Base-by-base conservation (phyloP, 805 yeast species). In the Yarrowia sp. region DNA sequence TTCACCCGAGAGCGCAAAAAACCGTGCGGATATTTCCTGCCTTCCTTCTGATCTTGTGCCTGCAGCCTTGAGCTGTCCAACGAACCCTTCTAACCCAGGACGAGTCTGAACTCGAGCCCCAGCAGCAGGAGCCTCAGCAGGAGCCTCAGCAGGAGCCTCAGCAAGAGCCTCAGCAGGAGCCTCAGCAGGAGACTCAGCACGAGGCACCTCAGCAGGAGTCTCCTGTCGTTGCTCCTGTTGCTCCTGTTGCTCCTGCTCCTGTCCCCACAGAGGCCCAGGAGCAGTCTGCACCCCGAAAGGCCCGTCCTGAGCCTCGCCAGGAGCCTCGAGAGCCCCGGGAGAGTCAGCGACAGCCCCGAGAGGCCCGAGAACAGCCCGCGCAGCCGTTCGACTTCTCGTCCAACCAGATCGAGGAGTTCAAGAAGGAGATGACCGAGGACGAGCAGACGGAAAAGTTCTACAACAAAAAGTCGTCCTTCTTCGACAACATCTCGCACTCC, bases 381-480 rank as follows among this genome's bases (percentile, higher is more conserved):
- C 56, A 47, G 31, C 56, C 56, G 12, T 51, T 51, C 25, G 58
- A 51, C 29, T 51, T 53, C 10, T 35, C 61, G 31, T 24, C 44
- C 29, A 16, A 49, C 49, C 58, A 24, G 18, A 27, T 62, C 14
- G 41, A 61, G n/a, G 53, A 59, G 22, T 47, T 46, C 42, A 55
- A 58, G 36, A 55, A 55, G 36, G 61, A 55, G 38, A 38, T 38
- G 47, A 64, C 69, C 16, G 68, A 62, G 9, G 68, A 70, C 4
- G 66, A 67, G 9, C 71, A 64, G 16, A 74, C 71, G 22, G 75
- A 53, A 22, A 69, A 66, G 39, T 63, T 67, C 61, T 94, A 94
- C 77, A 82, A 91, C 76, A 90, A 86, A 73, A 81, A 82, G 69
- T 83, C 90, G 13, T 91, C 97, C 1, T 93, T 94, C 73, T 93